Percentiles rank a stretch among this genome's conserved stretches.
Evolutionary conservation across 1,284 basidiomycete genomes (phyloP).

Genomic region (Ustilago loliicola): DNA sequence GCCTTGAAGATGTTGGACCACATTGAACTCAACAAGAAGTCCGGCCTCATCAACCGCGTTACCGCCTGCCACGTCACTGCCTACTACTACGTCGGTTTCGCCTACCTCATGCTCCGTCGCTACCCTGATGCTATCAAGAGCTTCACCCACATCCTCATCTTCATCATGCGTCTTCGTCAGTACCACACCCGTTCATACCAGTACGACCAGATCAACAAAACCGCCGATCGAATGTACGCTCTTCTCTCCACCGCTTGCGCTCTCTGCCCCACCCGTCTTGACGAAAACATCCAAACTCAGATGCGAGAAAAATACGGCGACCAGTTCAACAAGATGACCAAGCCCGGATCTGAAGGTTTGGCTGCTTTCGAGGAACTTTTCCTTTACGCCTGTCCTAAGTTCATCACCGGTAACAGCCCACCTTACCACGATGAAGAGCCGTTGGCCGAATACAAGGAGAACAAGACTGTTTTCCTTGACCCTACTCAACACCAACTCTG

Average conservation of each 20-base stretch:
- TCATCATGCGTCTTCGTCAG: constrained; percentile 73
- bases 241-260: constrained; percentile 93
- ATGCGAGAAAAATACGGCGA: constrained; percentile 95
- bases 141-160: constrained; percentile 89
- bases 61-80: constrained; percentile 80
- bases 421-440: constrained; percentile 87
- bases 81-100: constrained; percentile 95
- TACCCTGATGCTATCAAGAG: constrained; percentile 95
- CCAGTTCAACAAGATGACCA: constrained; percentile 85
- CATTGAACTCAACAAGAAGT: constrained; percentile 76
- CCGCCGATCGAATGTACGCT: constrained; percentile 96
- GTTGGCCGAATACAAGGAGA: constrained; percentile 75
- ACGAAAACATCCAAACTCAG: constrained; percentile 93
- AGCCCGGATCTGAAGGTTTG: constrained; percentile 77
- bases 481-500: constrained; percentile 85
- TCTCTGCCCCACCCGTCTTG: constrained; percentile 85
- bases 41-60: constrained; percentile 63
- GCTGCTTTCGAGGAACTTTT: constrained; percentile 93
- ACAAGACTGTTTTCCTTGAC: constrained; percentile 74
- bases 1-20: constrained; percentile 95
- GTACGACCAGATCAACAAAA: constrained; percentile 98
- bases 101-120: constrained; percentile 92
- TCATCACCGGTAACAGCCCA: constrained; percentile 88
- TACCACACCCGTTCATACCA: constrained; percentile 97
- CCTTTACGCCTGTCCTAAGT: constrained; percentile 93